phyloP scores from a whole-genome alignment of 345 rosid species.

The Firmiana major region DNA sequence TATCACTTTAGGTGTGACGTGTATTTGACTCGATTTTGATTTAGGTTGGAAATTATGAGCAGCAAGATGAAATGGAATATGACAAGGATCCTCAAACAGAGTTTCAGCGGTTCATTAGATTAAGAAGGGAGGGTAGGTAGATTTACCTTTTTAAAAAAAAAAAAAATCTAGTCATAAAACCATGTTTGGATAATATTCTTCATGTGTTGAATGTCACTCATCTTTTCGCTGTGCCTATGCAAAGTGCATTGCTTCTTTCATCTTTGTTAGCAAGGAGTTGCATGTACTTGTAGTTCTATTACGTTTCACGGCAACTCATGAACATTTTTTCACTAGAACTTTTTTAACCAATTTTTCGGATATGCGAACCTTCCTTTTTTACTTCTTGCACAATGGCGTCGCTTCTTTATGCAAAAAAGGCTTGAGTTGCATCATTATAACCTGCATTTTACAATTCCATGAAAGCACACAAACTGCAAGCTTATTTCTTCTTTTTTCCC shows the following conservation, averaged over 20 bases:
- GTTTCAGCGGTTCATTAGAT: constrained; percentile 45
- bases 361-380: background rate
- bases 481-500: background rate
- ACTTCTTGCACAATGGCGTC: background rate
- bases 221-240: background rate
- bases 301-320: background rate
- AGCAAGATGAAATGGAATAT: constrained; percentile 46
- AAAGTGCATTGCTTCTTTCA: background rate
- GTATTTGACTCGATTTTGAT: background rate
- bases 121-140: constrained; percentile 33
- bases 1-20: background rate
- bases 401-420: background rate
- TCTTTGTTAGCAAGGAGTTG: background rate
- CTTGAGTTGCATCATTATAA: background rate
- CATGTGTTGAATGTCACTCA: background rate
- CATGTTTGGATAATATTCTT: background rate
- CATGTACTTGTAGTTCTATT: background rate
- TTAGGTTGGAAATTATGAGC: constrained; percentile 44
- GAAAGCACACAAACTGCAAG: background rate
- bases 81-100: constrained; percentile 36
- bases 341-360: background rate
- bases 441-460: background rate
- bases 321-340: background rate
- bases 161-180: background rate
- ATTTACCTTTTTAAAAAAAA: background rate